Base-by-base conservation (phyloP, 2,329 filamentous ascomycete genomes). In the Colletotrichum theobromicola region DNA sequence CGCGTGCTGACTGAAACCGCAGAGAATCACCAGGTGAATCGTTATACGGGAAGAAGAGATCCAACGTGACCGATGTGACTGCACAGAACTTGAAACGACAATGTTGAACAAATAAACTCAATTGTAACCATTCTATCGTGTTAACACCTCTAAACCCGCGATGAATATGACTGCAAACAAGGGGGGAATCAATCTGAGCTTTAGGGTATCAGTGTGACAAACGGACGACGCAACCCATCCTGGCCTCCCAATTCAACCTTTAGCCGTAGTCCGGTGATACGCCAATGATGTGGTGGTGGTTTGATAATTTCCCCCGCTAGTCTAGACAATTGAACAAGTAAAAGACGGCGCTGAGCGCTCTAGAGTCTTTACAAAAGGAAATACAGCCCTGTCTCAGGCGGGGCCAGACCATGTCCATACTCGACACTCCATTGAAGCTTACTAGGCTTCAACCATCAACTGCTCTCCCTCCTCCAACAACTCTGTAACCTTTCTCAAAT, bases 401-500 rank as follows among this genome's bases (percentile, higher is more conserved):
- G 64, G 50, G 28, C 50, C 18, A 37, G 32, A 42, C 64, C 64
- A 42, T 67, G 64, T 67, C 32, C 50, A 60, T 21, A 12, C 35
- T 26, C 60, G 28, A 13, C 24, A 10, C 6, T 21, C 32, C 16
- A 55, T 24, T 68, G n/a, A 53, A 57, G 46, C 57, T 72, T 57
- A 67, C 72, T 75, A 85, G 46, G 80, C 85, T 81, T 96, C 94
- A 61, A 91, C 91, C 90, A 97, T 94, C 77, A 98, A 87, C 83
- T 97, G 94, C 88, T 99, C 97, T 2, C 95, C 95, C 83, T 99
- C 97, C 84, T 99, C 96, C 81, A 99, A 85, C 84, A 98, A 88
- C 78, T 95, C 94, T 76, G 94, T 94, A 67, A 99, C 94, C 83
- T 93, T 94, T 81, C 93, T 93, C 83, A 98, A 80, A 83, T 98